phyloP scores from a whole-genome alignment of 805 yeast genomes.

The Candida sphagnicola region DNA sequence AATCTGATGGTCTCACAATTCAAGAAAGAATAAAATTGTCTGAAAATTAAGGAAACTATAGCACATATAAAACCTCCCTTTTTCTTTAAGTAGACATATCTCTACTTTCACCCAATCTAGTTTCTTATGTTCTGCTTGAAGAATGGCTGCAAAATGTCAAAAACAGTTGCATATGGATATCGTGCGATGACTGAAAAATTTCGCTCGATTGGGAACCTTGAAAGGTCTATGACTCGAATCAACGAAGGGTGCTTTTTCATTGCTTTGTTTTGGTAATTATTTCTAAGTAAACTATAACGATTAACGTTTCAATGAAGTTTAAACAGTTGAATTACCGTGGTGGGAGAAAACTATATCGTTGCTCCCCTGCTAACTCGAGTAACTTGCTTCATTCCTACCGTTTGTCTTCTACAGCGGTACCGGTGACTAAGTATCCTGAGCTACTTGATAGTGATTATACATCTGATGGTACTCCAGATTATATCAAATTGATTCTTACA shows the following conservation, averaged over 20 bases:
- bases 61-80: no score
- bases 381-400: not conserved
- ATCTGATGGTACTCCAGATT: conserved; percentile 76
- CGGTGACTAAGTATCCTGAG: conserved; percentile 39
- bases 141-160: not conserved
- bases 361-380: not conserved
- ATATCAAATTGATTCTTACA: conserved; percentile 82
- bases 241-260: no score
- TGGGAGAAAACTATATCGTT: not conserved
- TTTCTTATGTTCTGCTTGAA: not conserved
- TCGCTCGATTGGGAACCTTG: not conserved
- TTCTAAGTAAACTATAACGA: no score
- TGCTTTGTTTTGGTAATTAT: no score
- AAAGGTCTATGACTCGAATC: no score
- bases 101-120: no score
- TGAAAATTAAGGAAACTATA: no score
- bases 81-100: no score
- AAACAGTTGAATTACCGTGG: not conserved
- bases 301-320: not conserved
- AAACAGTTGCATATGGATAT: not conserved
- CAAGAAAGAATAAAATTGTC: no score
- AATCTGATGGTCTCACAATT: no score
- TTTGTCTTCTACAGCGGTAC: conserved; percentile 4
- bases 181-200: conserved; percentile 3
- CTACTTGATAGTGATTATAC: conserved; percentile 48